Base-by-base conservation (phyloP, 306 rosid species). In the Dalbergia cultrata region DNA sequence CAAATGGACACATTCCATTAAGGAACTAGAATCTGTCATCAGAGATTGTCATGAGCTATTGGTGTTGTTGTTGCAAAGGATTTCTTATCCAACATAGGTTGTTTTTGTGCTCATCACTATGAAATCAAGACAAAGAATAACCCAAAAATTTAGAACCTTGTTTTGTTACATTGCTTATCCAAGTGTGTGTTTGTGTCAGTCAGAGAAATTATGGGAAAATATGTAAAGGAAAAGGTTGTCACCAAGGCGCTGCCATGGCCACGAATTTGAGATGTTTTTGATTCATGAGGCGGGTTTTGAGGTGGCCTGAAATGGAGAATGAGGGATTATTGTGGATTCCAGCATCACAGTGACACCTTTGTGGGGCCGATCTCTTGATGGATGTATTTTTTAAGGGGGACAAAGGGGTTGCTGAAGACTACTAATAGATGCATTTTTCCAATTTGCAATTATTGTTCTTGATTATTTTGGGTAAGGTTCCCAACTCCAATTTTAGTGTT, bases 11-110 rank as follows among this genome's bases (percentile, higher is more conserved):
- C 2, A 1, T 26, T 26, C 2, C 2, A 26, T 76, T 18, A 84
- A 76, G 22, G 81, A 75, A 59, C 81, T 78, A 53, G 65, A 80
- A 54, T 87, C 92, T 66, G 90, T 93, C 98, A 94, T 90, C 75
- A 53, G 57, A 77, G 62, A 81, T 60, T 65, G 76, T 72, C 79
- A 19, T 76, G 47, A n/a, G 22, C 67, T 26, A 26, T 26, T 26
- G 31, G 31, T 26, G 50, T 13, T 12, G 34, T 70, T 34, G 47
- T 50, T 52, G 57, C 75, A 83, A 64, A 57, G 56, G 78, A 71
- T 77, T 64, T 78, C 57, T 80, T 50, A 79, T 49, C 13, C 58
- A 26, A 26, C 31, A 26, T 49, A 75, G 69, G 81, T 84, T 72
- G 69, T 45, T 79, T 63, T 67, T 74, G 7, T 49, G 78, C 35